Percentiles rank a stretch among this genome's conserved stretches.
phyloP scores from a whole-genome alignment of 768 basidiomycete species.

The Kwoniella mangroviensis region DNA sequence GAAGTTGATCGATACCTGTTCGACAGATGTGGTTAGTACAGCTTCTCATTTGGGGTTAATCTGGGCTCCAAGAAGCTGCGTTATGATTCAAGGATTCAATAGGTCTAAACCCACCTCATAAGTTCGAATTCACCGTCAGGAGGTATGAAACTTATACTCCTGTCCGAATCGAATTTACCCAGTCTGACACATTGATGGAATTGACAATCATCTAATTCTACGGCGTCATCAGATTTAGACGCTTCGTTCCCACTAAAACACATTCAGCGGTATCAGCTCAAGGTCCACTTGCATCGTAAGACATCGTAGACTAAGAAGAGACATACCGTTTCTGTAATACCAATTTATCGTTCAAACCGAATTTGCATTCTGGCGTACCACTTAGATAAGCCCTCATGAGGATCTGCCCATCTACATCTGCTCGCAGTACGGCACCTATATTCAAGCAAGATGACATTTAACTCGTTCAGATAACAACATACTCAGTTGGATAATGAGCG shows the following conservation, averaged over 20 bases:
- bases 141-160: conserved; percentile 95
- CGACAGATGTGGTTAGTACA: not conserved
- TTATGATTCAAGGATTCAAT: conserved; percentile 1
- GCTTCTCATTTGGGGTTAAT: too few relatives aligned
- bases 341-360: conserved; percentile 96
- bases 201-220: conserved; percentile 95
- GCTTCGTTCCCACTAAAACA: conserved; percentile 34
- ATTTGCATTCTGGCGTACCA: conserved; percentile 98
- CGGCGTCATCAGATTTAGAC: conserved; percentile 64
- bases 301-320: conserved; percentile 45
- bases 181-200: conserved; percentile 98
- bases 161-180: conserved; percentile 88
- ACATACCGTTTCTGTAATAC: conserved; percentile 84
- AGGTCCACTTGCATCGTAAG: not conserved
- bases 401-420: conserved; percentile 97
- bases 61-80: too few relatives aligned
- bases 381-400: conserved; percentile 96
- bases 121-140: conserved; percentile 99
- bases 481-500: too few relatives aligned
- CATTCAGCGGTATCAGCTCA: not conserved
- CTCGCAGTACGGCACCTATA: conserved; percentile 87
- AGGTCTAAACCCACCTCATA: conserved; percentile 71
- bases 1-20: conserved; percentile 90
- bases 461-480: too few relatives aligned
- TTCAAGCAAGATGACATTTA: not conserved